Conservation (phyloP, 768 basidiomycete species). For the Suillus clintonianus region DNA sequence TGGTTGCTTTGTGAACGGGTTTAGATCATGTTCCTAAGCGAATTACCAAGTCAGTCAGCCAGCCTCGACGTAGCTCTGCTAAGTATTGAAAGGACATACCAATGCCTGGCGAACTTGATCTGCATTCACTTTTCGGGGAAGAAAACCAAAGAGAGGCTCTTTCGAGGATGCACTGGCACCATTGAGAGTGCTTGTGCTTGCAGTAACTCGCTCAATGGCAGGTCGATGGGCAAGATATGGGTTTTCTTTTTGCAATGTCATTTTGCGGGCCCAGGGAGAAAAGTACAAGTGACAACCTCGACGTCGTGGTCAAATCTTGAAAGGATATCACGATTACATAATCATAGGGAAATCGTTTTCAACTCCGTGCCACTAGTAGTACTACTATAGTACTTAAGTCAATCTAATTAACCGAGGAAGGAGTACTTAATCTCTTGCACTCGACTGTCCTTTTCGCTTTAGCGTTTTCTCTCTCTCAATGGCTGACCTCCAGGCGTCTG, state of each 20-base stretch:
- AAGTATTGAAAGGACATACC: conserved; percentile 44
- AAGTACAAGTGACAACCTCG: not conserved
- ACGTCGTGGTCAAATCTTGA: not conserved
- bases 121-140: conserved; percentile 69
- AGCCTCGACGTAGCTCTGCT: not conserved
- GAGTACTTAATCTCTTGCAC: not conserved
- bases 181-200: not conserved
- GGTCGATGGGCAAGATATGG: conserved; percentile 55
- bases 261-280: not conserved
- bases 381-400: no score
- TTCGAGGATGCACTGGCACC: conserved; percentile 26
- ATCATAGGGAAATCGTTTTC: not conserved
- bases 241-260: conserved; percentile 37
- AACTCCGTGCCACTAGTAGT: no score
- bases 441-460: not conserved
- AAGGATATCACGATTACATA: not conserved
- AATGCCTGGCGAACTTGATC: conserved; percentile 68
- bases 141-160: conserved; percentile 73
- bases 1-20: conserved; percentile 86
- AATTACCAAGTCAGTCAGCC: not conserved
- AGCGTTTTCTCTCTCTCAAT: not conserved
- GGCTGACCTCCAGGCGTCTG: not conserved
- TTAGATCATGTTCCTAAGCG: conserved; percentile 70
- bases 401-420: no score
- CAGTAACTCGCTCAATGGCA: conserved; percentile 24